Percentiles rank a stretch among this genome's conserved stretches.
Conservation (phyloP, 148 eudicot species). For the Talinum fruticosum region DNA sequence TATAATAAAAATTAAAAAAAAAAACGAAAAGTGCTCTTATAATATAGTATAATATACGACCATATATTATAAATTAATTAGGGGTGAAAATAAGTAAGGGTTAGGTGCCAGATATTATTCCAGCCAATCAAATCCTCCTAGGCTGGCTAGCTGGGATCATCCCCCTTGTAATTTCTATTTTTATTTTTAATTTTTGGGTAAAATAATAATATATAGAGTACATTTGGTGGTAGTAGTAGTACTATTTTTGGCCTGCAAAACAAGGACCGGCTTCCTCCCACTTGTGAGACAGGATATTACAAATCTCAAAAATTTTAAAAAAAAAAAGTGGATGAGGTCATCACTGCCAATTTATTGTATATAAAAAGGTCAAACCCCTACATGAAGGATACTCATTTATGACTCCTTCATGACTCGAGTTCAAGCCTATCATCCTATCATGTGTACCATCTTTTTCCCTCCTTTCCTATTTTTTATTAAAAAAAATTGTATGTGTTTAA, state of each 20-base stretch:
- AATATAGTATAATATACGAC: background rate
- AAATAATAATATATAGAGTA: background rate
- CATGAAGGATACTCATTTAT: too few relatives aligned
- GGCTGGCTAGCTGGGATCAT: background rate
- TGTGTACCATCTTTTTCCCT: too few relatives aligned
- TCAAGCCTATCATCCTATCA: too few relatives aligned
- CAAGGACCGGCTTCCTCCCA: background rate
- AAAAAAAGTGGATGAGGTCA: background rate
- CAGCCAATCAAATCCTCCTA: background rate
- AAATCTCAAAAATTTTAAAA: too few relatives aligned
- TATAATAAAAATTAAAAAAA: too few relatives aligned
- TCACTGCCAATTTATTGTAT: background rate
- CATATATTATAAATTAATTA: too few relatives aligned
- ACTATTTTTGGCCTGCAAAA: background rate
- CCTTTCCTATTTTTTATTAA: too few relatives aligned
- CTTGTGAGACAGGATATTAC: background rate
- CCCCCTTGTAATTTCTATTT: background rate
- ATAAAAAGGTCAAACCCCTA: too few relatives aligned
- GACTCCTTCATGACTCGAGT: too few relatives aligned
- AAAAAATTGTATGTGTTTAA: too few relatives aligned
- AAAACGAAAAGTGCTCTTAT: too few relatives aligned
- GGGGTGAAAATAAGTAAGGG: background rate
- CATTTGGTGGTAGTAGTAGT: background rate
- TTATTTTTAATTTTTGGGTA: background rate
- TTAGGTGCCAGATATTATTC: conserved; percentile 2